A percentile compares a stretch with the other conserved stretches of the same genome.
Conservation (phyloP, 345 rosid genomes). For the Dovyalis caffra region DNA sequence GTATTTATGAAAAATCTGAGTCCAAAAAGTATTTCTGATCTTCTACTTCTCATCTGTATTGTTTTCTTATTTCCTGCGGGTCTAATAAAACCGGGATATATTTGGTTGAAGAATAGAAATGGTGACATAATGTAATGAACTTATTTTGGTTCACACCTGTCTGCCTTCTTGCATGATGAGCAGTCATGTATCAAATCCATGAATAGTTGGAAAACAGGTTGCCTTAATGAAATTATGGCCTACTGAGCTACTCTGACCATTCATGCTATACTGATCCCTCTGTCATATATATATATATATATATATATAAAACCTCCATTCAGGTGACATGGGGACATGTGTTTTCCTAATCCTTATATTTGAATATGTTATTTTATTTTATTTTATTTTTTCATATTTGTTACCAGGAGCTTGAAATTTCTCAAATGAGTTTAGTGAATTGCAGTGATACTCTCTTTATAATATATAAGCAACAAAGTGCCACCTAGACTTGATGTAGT, state of each 20-base stretch:
- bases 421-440: background rate
- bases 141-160: background rate
- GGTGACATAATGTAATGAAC: background rate
- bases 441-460: background rate
- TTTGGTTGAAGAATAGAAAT: background rate
- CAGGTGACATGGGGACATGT: background rate
- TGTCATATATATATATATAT: background rate
- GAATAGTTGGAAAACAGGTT: background rate
- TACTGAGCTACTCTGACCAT: background rate
- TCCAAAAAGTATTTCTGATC: background rate
- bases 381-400: too few species aligned
- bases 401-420: background rate
- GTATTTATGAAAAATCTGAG: background rate
- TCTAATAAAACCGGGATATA: background rate
- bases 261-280: background rate
- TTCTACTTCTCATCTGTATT: background rate
- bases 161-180: background rate
- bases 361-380: background rate
- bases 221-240: background rate
- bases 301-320: background rate
- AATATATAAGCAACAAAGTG: background rate
- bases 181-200: background rate
- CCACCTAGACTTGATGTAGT: background rate
- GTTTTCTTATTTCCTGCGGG: background rate
- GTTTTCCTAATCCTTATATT: background rate